phyloP scores from a whole-genome alignment of 371 early-diverging fungal species.

The Dichotomocladium elegans region DNA sequence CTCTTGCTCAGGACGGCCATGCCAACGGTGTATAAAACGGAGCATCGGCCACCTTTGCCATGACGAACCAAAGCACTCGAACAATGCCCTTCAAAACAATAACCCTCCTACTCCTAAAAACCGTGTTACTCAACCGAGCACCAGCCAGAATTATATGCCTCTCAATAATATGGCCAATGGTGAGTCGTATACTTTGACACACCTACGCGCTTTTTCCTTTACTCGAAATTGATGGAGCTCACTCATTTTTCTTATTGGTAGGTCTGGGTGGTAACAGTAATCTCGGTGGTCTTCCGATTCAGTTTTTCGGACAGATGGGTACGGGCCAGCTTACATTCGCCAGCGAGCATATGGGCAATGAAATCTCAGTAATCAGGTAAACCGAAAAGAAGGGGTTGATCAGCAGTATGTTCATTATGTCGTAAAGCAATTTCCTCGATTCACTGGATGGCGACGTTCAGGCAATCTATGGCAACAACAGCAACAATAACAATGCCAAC shows the following conservation, averaged over 20 bases:
- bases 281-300: slow-evolving; percentile 35
- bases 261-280: slow-evolving; percentile 25
- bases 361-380: slow-evolving; percentile 74
- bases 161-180: slow-evolving; percentile 15
- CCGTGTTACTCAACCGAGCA: slow-evolving; percentile 3
- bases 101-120: slow-evolving; percentile 20
- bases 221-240: background rate
- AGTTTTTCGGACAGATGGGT: slow-evolving; percentile 47
- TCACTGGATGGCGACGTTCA: slow-evolving; percentile 50
- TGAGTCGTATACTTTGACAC: background rate
- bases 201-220: background rate
- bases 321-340: slow-evolving; percentile 70
- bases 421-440: slow-evolving; percentile 62
- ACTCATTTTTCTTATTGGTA: background rate
- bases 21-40: slow-evolving; percentile 91
- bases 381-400: background rate
- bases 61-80: slow-evolving; percentile 65
- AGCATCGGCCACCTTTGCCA: slow-evolving; percentile 90
- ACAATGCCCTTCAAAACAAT: slow-evolving; percentile 13
- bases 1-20: slow-evolving; percentile 70
- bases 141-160: slow-evolving; percentile 16
- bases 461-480: slow-evolving; percentile 16
- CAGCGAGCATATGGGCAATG: slow-evolving; percentile 76
- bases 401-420: background rate
- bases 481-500: slow-evolving; percentile 14